Evolutionary conservation across 2,329 filamentous ascomycete genomes (phyloP), one percentile per base, ranked within the genome.

Genomic region (Cephalotrichum gorgonifer): DNA sequence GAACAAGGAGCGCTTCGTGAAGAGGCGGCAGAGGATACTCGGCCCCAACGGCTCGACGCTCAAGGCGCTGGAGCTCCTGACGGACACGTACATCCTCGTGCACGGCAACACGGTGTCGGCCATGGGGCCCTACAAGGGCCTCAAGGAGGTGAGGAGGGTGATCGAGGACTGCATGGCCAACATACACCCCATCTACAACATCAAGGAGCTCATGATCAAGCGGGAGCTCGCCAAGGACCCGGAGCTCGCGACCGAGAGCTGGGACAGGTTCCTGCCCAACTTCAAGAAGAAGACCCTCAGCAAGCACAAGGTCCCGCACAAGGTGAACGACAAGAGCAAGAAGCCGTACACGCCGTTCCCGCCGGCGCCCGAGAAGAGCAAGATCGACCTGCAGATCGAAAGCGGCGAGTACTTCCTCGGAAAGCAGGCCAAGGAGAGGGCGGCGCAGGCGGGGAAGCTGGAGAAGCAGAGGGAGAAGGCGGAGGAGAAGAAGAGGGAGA

Each of bases 281-380:
- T 97, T 97, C 75, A 95, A 95, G 79, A 95, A 87, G 74, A 83
- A 88, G 61, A 91, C 85, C 50, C 76, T 97, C 55, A 89, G 81
- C 71, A 90, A 89, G 72, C 78, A 93, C 56, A 79, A 81, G 56
- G 81, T 83, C 58, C 94, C 93, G 0, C 79, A 80, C 74, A 88
- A 87, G 61, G 83, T 98, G 62, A 88, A 80, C 48, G 90, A 98
- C 74, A 98, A 98, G 78, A 69, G 74, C 63, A 95, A 91, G 78
- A 97, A 95, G 78, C 69, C 75, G 12, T 98, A 96, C 74, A 98
- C 94, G 55, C 91, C 93, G 9, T 98, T 98, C 82, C 93, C 93
- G 44, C 93, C 93, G 6, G 80, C 89, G 41, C 89, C 90, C 56
- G 91, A 98, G 76, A 95, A 95, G 86, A 96, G 90, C 80, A 98